Conservation (phyloP, 2,329 filamentous ascomycete species). For the Exophiala viscosa region DNA sequence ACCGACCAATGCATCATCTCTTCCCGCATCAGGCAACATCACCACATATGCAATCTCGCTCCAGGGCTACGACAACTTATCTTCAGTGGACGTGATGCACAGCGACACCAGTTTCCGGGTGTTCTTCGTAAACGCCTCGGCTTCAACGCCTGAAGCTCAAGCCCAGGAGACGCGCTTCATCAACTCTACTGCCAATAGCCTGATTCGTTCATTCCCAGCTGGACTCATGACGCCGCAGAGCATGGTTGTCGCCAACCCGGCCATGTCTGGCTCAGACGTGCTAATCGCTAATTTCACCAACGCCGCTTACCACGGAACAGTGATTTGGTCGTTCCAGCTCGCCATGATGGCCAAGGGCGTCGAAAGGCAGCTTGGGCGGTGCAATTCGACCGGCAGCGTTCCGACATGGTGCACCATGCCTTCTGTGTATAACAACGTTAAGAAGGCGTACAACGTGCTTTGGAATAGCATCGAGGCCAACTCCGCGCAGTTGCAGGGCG, state of each 20-base stretch:
- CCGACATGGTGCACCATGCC: conserved; percentile 52
- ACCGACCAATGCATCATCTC: conserved; percentile 43
- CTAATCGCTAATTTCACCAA: conserved; percentile 54
- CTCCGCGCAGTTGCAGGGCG: conserved; percentile 48
- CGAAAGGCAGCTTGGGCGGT: conserved; percentile 55
- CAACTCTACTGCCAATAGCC: conserved; percentile 55
- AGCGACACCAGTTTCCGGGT: conserved; percentile 63
- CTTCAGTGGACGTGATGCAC: conserved; percentile 57
- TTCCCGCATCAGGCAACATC: conserved; percentile 39
- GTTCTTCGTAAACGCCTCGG: conserved; percentile 58
- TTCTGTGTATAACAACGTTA: conserved; percentile 44
- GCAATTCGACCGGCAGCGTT: conserved; percentile 31
- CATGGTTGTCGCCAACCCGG: conserved; percentile 59
- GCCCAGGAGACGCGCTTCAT: conserved; percentile 55
- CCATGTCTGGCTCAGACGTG: conserved; percentile 48
- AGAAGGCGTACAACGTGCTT: conserved; percentile 54
- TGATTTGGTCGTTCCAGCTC: conserved; percentile 63
- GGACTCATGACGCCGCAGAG: conserved; percentile 57
- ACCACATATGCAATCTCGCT: conserved; percentile 57
- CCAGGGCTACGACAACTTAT: conserved; percentile 49
- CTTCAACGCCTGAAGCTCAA: conserved; percentile 39
- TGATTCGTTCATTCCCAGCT: conserved; percentile 56
- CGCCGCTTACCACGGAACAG: conserved; percentile 60
- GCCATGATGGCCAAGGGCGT: conserved; percentile 63
- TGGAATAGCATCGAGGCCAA: conserved; percentile 62